These are phyloP conservation scores for Trichocladium antarcticum DNA, from an alignment of 495 filamentous ascomycete genomes.

Conservation along the genomic window DNA sequence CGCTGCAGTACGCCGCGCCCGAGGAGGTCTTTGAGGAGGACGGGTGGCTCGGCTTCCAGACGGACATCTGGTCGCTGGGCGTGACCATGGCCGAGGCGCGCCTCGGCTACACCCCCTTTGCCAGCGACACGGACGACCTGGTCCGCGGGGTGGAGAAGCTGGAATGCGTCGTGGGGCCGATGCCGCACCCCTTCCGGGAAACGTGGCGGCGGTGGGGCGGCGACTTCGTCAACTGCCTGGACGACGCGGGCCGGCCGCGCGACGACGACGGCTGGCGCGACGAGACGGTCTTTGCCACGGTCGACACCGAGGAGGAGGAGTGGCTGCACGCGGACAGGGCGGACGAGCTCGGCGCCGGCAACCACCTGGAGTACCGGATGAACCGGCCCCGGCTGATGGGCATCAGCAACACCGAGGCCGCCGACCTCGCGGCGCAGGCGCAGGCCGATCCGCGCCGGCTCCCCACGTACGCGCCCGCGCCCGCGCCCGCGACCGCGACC, in stretches of 20 bases:
- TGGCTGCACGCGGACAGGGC: background rate
- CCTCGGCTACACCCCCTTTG: background rate
- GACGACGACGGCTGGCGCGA: background rate
- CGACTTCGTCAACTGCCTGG: background rate
- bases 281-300: background rate
- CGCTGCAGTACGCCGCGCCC: conserved; percentile 14
- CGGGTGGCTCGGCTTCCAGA: background rate
- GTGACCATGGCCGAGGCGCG: conserved; percentile 16
- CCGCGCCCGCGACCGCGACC: background rate
- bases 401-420: background rate
- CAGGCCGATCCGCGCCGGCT: background rate
- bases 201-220: background rate
- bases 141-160: background rate
- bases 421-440: background rate
- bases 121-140: background rate
- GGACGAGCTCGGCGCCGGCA: background rate
- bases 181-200: conserved; percentile 9
- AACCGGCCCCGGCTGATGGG: background rate
- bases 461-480: background rate
- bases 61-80: conserved; percentile 23
- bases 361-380: background rate
- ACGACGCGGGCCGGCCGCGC: background rate
- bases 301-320: background rate
- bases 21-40: conserved; percentile 10
- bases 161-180: conserved; percentile 11